Base-by-base conservation (phyloP, 768 basidiomycete genomes). In the Sarcomyxa edulis region DNA sequence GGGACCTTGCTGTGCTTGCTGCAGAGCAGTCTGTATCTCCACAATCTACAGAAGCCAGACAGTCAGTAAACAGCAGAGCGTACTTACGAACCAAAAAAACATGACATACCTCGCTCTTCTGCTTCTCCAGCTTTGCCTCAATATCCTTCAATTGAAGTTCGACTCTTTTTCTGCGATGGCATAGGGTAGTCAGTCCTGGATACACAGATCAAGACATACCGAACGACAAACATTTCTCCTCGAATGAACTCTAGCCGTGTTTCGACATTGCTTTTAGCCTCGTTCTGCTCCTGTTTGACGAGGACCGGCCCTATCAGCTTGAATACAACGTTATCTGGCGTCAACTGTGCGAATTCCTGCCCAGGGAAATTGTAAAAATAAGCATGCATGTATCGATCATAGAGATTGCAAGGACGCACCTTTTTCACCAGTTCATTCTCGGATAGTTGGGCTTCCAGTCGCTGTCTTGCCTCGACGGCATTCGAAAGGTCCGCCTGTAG, bases 391-490 rank as follows among this genome's bases (percentile, higher is more conserved):
- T 35, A 15, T 20, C 11, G 7, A 18, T 22, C 26, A 18, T 10
- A 12, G 32, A 20, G 16, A 24, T 10, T 44, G 18, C 20, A 25
- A 31, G 25, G 16, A 28, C 58, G 14, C 26, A 84, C 94, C 76
- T 94, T 89, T 57, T 90, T 81, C 31, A 97, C 95, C 33, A 81
- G 66, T 59, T 96, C 89, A 61, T 93, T 96, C 64, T 97, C 95
- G 5, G 84, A 81, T 30, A 84, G 63, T 56, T 96, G 93, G 0
- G 91, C 81, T 45, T 95, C 95, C n/a, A 97, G 72, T 38, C 78
- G 74, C 50, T 95, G 90, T 30, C 86, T 71, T 10, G 79, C 82
- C 48, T 92, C 89, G 25, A 98, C 83, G 4, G 75, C 69, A 39
- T 66, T 69, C 1, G 81, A 68, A 27, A 92, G 65, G 44, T 94